Base-by-base conservation (phyloP, 2,329 filamentous ascomycete species). In the Verticillium alfalfae region DNA sequence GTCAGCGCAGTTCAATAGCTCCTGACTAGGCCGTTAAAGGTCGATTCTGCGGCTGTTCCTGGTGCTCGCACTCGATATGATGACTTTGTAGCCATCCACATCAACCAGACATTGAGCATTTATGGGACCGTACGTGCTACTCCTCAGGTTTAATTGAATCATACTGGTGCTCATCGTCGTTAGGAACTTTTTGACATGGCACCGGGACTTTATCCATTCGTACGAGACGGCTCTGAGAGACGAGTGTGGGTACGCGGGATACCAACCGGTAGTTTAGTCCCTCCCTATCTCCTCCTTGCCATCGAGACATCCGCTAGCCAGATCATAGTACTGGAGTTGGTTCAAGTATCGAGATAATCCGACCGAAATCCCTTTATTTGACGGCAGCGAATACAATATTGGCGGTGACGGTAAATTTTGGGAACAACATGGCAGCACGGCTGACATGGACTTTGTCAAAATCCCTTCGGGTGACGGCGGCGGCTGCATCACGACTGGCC, bases 381-480 rank as follows among this genome's bases (percentile, higher is more conserved):
- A 79, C 58, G 77, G 77, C 39, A 76, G 72, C 58, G 72, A 71
- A 1, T 72, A 68, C 60, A 75, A 72, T 13, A 69, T 79, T 65
- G 73, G 72, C 13, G 75, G 75, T n/a, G 73, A 78, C 55, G 77
- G 78, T 5, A 72, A 60, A 12, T 68, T 68, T 60, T 67, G 75
- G 60, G 57, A 68, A 49, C 67, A 68, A 31, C 66, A 70, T 34
- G 67, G 60, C 36, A 60, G 64, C 66, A 49, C 63, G 18, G 63
- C 66, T 37, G 59, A 56, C 26, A 64, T 66, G 6, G 67, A 70
- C 4, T 61, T 68, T n/a, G 67, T 77, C 41, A 60, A 63, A 2
- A 57, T 78, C 0, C 72, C 75, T 15, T 64, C 71, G 3, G 76
- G 75, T 2, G 68, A 69, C 5, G 76, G 74, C 9, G 73, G 75